These are phyloP conservation scores for Phytophthora sp. DNA, from an alignment of 352 stramenopile species.

Conservation along the genomic window DNA sequence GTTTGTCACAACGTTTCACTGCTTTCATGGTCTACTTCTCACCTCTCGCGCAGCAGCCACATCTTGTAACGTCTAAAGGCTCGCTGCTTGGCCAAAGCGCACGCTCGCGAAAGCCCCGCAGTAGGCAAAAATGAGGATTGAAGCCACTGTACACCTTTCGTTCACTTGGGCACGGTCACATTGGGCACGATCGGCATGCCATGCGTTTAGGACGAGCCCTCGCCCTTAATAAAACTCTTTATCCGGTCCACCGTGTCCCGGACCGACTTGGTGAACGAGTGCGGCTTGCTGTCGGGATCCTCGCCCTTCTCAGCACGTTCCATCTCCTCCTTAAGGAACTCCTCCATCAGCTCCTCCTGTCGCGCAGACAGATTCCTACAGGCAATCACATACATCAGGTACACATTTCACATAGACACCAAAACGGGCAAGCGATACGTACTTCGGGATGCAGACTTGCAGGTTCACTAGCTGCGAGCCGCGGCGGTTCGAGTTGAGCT, in stretches of 20 bases:
- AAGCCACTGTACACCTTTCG: conserved; percentile 15
- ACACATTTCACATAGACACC: neutral
- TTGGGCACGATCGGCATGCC: too few species aligned
- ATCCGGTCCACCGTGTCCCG: conserved; percentile 87
- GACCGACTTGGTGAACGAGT: conserved; percentile 83
- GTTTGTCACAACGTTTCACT: conserved; percentile 19
- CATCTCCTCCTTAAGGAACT: conserved; percentile 93
- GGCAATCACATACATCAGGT: conserved; percentile 10
- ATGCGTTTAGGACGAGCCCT: conserved; percentile 43
- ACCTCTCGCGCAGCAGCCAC: conserved; percentile 7
- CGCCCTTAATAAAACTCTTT: conserved; percentile 88
- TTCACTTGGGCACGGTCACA: conserved; percentile 5
- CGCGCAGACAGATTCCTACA: conserved; percentile 88
- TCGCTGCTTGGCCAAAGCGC: conserved; percentile 18
- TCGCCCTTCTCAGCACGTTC: conserved; percentile 70
- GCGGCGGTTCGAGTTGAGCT: conserved; percentile 91
- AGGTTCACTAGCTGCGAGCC: conserved; percentile 98
- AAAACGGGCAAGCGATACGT: too few species aligned
- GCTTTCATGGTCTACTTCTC: conserved; percentile 5
- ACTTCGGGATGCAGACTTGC: conserved; percentile 96
- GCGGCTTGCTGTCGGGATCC: conserved; percentile 76
- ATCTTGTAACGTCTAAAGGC: conserved; percentile 26
- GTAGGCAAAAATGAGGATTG: conserved; percentile 24
- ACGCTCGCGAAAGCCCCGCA: conserved; percentile 12
- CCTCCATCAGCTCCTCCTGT: conserved; percentile 96